phyloP scores from a whole-genome alignment of 2,329 filamentous ascomycete genomes.

The Neopestalotiopsis clavispora region DNA sequence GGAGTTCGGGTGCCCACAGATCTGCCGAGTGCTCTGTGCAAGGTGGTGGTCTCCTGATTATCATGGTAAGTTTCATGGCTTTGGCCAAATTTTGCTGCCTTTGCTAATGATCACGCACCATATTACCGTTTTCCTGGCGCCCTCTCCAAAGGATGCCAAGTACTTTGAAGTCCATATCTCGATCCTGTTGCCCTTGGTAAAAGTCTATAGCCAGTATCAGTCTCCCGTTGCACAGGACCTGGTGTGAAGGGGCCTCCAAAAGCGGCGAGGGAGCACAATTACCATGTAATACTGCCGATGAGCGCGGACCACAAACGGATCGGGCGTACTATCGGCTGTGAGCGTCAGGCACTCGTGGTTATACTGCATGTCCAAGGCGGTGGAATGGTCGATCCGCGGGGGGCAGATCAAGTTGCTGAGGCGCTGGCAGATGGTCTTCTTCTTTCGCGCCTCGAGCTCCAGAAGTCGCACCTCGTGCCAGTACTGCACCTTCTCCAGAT shows the following conservation, averaged over 20 bases:
- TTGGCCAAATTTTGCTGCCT: too few species aligned
- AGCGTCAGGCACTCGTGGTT: slow-evolving; percentile 36
- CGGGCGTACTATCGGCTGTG: slow-evolving; percentile 35
- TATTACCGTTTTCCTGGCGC: slow-evolving; percentile 30
- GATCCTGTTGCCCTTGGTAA: slow-evolving; percentile 35
- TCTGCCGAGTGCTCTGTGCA: slow-evolving; percentile 35
- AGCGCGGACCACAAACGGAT: slow-evolving; percentile 33
- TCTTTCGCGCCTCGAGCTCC: slow-evolving; percentile 8
- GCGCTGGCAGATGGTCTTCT: slow-evolving; percentile 7
- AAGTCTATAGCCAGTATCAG: slow-evolving; percentile 29
- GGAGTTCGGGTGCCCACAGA: slow-evolving; percentile 39
- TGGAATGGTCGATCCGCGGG: background rate
- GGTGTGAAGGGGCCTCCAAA: background rate
- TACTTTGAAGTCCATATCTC: slow-evolving; percentile 37
- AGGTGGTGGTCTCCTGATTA: slow-evolving; percentile 33
- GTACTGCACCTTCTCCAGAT: slow-evolving; percentile 5
- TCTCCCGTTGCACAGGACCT: background rate
- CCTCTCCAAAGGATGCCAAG: slow-evolving; percentile 32
- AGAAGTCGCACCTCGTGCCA: slow-evolving; percentile 6
- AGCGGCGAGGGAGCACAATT: slow-evolving; percentile 11
- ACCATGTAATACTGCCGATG: slow-evolving; percentile 34
- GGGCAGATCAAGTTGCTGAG: background rate
- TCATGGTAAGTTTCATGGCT: slow-evolving; percentile 9
- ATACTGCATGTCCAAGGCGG: slow-evolving; percentile 23
- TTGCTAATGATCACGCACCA: slow-evolving; percentile 28